phyloP scores from a whole-genome alignment of 1,139 yeast species.

The Wickerhamiella pararugosa region DNA sequence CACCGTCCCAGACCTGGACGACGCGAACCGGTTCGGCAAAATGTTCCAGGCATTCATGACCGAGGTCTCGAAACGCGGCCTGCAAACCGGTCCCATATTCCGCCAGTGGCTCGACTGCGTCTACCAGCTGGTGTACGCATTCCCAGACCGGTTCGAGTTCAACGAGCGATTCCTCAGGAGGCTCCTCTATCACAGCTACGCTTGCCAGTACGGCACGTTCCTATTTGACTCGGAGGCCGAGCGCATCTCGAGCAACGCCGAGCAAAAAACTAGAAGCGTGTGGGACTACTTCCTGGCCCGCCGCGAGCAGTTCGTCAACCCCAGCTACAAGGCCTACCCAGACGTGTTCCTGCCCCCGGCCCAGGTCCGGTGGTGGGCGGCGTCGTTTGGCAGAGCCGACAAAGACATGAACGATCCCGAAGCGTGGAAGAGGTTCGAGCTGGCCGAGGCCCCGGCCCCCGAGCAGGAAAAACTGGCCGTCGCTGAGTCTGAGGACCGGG shows the following conservation, averaged over 20 bases:
- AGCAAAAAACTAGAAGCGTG: constrained; percentile 50
- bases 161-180: constrained; percentile 79
- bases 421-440: constrained; percentile 14
- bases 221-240: constrained; percentile 63
- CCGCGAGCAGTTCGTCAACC: constrained; percentile 51
- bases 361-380: constrained; percentile 77
- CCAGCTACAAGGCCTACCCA: constrained; percentile 28
- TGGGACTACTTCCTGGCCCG: constrained; percentile 91
- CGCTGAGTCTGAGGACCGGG: background rate
- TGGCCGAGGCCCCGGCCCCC: no score
- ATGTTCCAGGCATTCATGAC: constrained; percentile 23
- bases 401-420: constrained; percentile 53
- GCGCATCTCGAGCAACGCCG: constrained; percentile 29
- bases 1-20: constrained; percentile 22
- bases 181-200: constrained; percentile 70
- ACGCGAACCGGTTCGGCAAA: constrained; percentile 20
- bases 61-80: constrained; percentile 25
- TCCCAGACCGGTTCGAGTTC: constrained; percentile 64
- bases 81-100: constrained; percentile 72
- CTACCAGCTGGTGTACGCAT: constrained; percentile 59
- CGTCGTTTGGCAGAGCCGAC: constrained; percentile 60
- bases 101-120: constrained; percentile 88
- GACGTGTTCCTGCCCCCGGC: constrained; percentile 50
- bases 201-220: constrained; percentile 92
- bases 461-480: background rate